Conservation (phyloP, 2,329 filamentous ascomycete species). For the Apiospora sp. region DNA sequence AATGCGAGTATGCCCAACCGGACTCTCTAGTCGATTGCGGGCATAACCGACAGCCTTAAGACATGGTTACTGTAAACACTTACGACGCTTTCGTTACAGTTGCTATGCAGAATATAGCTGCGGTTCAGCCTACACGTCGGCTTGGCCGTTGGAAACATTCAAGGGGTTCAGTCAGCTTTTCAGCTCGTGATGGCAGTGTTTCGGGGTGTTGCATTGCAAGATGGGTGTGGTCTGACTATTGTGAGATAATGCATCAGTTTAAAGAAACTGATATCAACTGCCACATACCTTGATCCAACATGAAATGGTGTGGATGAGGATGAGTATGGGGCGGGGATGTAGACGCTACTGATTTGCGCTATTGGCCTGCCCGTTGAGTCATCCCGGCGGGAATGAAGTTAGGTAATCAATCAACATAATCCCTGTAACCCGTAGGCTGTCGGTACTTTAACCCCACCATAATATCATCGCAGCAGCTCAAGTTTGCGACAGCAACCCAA, state of each 20-base stretch:
- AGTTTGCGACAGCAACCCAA: neutral
- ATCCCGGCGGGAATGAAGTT: neutral
- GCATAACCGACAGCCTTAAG: neutral
- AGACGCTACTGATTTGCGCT: neutral
- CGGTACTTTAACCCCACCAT: slow-evolving; percentile 15
- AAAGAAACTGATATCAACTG: neutral
- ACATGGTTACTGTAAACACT: too few relatives aligned
- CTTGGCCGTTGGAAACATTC: neutral
- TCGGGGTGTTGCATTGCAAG: neutral
- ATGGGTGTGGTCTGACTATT: neutral
- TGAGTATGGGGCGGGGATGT: neutral
- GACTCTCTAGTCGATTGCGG: too few relatives aligned
- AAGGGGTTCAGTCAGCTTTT: neutral
- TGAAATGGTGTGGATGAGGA: too few relatives aligned
- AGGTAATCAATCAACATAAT: neutral
- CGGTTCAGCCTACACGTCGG: neutral
- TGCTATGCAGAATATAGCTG: neutral
- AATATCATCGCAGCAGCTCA: neutral
- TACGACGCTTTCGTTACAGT: too few relatives aligned
- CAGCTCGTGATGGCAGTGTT: neutral
- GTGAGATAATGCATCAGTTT: neutral
- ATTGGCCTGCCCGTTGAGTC: neutral
- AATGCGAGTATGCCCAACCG: neutral
- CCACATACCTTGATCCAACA: neutral
- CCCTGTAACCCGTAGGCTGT: neutral